Percentiles rank a stretch among this genome's conserved stretches.
These are phyloP conservation scores for Ceratocystis colombiana DNA, from an alignment of 2,329 filamentous ascomycete species.

Conservation along the genomic window DNA sequence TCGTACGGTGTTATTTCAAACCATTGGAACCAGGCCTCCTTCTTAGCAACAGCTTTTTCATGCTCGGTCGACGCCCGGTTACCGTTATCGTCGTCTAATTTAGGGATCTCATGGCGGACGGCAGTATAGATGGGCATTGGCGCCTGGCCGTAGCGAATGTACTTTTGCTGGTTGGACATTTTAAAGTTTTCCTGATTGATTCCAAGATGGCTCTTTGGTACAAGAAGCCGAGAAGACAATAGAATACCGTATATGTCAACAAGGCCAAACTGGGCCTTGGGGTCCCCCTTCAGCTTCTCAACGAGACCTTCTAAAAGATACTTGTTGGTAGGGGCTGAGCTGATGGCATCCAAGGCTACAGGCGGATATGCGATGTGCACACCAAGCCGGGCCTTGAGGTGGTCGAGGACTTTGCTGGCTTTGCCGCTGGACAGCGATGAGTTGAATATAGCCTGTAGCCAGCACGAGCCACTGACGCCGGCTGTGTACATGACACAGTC, in stretches of 20 bases:
- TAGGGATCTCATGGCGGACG: conserved; percentile 86
- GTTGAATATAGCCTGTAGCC: conserved; percentile 82
- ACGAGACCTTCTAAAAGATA: conserved; percentile 78
- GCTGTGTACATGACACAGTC: conserved; percentile 93
- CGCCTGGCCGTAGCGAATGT: conserved; percentile 65
- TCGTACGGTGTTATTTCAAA: conserved; percentile 93
- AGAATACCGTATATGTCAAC: conserved; percentile 89
- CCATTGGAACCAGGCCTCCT: conserved; percentile 93
- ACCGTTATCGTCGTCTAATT: conserved; percentile 32
- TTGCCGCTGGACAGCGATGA: conserved; percentile 63
- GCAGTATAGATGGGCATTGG: conserved; percentile 93
- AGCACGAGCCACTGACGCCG: conserved; percentile 91
- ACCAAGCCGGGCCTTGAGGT: conserved; percentile 73
- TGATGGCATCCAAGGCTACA: conserved; percentile 66
- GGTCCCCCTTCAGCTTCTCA: conserved; percentile 80
- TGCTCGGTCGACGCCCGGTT: conserved; percentile 34
- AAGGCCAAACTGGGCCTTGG: conserved; percentile 68
- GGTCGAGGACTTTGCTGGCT: conserved; percentile 62
- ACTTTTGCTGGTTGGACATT: conserved; percentile 72
- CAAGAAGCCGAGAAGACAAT: conserved; percentile 70
- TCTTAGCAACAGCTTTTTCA: conserved; percentile 41
- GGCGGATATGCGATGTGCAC: conserved; percentile 91
- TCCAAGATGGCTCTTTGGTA: conserved; percentile 65
- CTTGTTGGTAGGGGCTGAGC: conserved; percentile 87
- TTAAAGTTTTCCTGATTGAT: conserved; percentile 66